phyloP scores from a whole-genome alignment of 345 rosid species.

The Acer campestre region DNA sequence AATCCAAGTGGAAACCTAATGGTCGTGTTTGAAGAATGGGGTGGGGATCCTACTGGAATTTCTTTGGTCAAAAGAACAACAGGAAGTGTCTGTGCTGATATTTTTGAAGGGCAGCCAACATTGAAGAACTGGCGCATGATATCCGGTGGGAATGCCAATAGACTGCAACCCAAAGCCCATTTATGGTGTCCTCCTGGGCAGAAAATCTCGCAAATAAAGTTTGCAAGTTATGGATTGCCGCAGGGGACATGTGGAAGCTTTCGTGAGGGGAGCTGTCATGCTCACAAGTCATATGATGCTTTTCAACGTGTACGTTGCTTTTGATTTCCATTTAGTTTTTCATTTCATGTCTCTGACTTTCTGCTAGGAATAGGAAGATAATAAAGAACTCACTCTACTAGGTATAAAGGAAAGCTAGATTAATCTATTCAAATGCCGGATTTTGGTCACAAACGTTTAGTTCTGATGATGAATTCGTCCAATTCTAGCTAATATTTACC shows the following conservation, averaged over 20 bases:
- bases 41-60: constrained; percentile 81
- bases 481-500: neutral
- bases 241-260: constrained; percentile 62
- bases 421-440: neutral
- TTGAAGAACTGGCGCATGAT: constrained; percentile 36
- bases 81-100: constrained; percentile 47
- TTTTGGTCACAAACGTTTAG: neutral
- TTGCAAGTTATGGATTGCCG: constrained; percentile 72
- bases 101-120: constrained; percentile 51
- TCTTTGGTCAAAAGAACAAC: constrained; percentile 65
- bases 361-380: neutral
- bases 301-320: constrained; percentile 34
- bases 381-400: neutral
- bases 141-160: constrained; percentile 26
- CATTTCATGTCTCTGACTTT: neutral
- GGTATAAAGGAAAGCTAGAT: neutral
- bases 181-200: constrained; percentile 61
- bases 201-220: constrained; percentile 54
- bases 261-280: constrained; percentile 62
- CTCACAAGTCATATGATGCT: constrained; percentile 50
- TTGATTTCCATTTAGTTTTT: neutral
- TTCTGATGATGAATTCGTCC: neutral
- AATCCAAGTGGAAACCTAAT: constrained; percentile 60
- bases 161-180: constrained; percentile 45
- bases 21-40: constrained; percentile 87